Evolutionary conservation across 2,329 filamentous ascomycete genomes (phyloP).

Genomic region (Exserohilum turcica): DNA sequence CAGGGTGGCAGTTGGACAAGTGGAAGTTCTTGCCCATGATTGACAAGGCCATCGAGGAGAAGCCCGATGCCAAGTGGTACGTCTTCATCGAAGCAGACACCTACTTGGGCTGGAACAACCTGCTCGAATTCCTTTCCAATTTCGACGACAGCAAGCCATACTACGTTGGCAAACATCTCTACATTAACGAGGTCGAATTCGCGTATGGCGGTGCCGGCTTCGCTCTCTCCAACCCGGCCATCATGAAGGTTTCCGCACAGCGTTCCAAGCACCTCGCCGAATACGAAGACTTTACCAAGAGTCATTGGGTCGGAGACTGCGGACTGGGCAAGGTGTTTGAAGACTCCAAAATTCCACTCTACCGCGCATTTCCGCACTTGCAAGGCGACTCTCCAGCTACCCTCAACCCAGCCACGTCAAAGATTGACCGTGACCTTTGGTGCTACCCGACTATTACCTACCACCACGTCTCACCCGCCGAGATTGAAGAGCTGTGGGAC

Average conservation of each 20-base stretch:
- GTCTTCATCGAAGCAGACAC: slow-evolving; percentile 49
- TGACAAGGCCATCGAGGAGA: slow-evolving; percentile 52
- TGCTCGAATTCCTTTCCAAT: slow-evolving; percentile 48
- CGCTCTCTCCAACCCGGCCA: slow-evolving; percentile 50
- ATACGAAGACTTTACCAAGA: slow-evolving; percentile 46
- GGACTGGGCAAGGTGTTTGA: slow-evolving; percentile 46
- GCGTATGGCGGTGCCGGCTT: slow-evolving; percentile 55
- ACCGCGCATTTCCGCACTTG: slow-evolving; percentile 52
- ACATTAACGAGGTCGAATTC: slow-evolving; percentile 52
- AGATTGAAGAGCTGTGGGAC: slow-evolving; percentile 47
- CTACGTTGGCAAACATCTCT: slow-evolving; percentile 53
- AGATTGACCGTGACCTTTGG: slow-evolving; percentile 49
- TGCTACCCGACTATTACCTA: slow-evolving; percentile 52
- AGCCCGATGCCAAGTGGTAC: slow-evolving; percentile 46
- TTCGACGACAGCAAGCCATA: slow-evolving; percentile 48
- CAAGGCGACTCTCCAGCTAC: slow-evolving; percentile 53
- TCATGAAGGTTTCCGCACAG: slow-evolving; percentile 43
- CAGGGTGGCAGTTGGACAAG: slow-evolving; percentile 62
- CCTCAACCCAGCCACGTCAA: slow-evolving; percentile 45
- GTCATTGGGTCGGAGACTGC: slow-evolving; percentile 49
- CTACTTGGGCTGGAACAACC: slow-evolving; percentile 45
- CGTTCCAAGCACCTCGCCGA: slow-evolving; percentile 36
- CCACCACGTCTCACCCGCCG: slow-evolving; percentile 46
- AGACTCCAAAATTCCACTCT: slow-evolving; percentile 43
- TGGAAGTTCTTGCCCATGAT: slow-evolving; percentile 65